A percentile compares a stretch with the other conserved stretches of the same genome.
phyloP scores from a whole-genome alignment of 2,329 filamentous ascomycete genomes.

The Neurospora crassa region DNA sequence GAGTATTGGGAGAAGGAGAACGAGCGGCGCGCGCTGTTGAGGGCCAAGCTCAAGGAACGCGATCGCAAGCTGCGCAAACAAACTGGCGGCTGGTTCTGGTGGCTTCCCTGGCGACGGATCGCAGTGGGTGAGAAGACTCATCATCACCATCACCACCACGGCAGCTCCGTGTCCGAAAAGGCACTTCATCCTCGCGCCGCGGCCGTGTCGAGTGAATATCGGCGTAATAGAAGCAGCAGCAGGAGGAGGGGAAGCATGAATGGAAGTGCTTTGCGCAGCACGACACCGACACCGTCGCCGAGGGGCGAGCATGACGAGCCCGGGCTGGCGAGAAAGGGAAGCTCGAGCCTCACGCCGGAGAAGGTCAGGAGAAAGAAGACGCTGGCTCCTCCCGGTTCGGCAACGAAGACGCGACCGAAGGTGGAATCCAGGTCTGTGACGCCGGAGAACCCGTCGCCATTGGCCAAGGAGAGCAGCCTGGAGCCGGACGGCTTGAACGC shows the following conservation, averaged over 20 bases:
- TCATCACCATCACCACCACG: conserved; percentile 28
- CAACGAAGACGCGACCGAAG: conserved; percentile 30
- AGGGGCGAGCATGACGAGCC: conserved; percentile 34
- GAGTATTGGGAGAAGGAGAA: conserved; percentile 99
- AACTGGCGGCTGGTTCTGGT: conserved; percentile 72
- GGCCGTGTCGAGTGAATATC: conserved; percentile 35
- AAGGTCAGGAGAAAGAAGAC: conserved; percentile 45
- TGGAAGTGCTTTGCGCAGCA: conserved; percentile 15
- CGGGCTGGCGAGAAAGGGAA: conserved; percentile 30
- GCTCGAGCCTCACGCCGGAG: conserved; percentile 36
- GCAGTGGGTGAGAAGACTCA: conserved; percentile 19
- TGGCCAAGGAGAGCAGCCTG: conserved; percentile 36
- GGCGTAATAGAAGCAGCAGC: conserved; percentile 39
- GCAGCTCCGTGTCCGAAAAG: conserved; percentile 34
- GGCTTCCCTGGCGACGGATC: conserved; percentile 63
- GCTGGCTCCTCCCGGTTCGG: conserved; percentile 20
- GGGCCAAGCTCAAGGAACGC: conserved; percentile 57
- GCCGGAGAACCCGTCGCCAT: conserved; percentile 43
- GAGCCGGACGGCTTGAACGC: conserved; percentile 4
- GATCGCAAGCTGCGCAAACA: conserved; percentile 59
- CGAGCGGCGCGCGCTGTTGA: conserved; percentile 67
- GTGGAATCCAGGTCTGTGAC: conserved; percentile 43
- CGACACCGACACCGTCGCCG: conserved; percentile 30
- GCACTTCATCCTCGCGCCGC: conserved; percentile 25
- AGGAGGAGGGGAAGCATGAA: conserved; percentile 39